Evolutionary conservation across 345 rosid genomes (phyloP), one percentile per base, ranked within the genome.

Genomic region (Pelargonium nanum): DNA sequence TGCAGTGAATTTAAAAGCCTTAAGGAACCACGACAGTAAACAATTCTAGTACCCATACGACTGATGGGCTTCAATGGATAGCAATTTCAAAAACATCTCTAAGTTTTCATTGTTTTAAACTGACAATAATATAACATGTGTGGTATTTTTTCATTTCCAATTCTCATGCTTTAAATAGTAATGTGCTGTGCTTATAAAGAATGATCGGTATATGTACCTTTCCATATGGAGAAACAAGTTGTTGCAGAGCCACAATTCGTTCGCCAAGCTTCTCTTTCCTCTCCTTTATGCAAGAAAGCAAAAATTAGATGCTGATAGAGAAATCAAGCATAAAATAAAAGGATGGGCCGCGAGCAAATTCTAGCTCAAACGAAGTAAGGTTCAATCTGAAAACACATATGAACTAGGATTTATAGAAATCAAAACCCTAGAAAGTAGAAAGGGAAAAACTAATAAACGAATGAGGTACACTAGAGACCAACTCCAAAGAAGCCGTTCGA

Each of bases 191-290:
- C 15, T 9, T 22, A 26, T 32, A 70, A 19, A 22, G 55, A 59
- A 40, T 25, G 28, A 69, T 22, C 22, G 5, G 54, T 22, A 26
- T 54, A 30, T 7, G 5, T 78, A 89, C 99, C 99, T 93, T 93
- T 67, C 99, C 99, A 45, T 85, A 87, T 0, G 96, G 99, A 12
- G 99, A 92, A 72, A 92, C 99, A 57, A 89, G 91, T 61, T 89
- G 95, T 73, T 89, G 99, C 72, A 93, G 81, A 73, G 91, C 84
- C 32, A 83, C 79, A 25, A 93, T 84, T 22, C 88, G 84, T 62
- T 89, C 97, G 58, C 99, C 91, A 2, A 89, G 65, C 73, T 93
- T 93, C 77, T 85, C 97, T 65, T 93, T 93, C 72, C 83, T 79
- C 72, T 89, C 96, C 91, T 89, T 60, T 62, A 73, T 34, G 57